Evolutionary conservation across 176 grass and related monocot species (phyloP).

Genomic region (Areca catechu): DNA sequence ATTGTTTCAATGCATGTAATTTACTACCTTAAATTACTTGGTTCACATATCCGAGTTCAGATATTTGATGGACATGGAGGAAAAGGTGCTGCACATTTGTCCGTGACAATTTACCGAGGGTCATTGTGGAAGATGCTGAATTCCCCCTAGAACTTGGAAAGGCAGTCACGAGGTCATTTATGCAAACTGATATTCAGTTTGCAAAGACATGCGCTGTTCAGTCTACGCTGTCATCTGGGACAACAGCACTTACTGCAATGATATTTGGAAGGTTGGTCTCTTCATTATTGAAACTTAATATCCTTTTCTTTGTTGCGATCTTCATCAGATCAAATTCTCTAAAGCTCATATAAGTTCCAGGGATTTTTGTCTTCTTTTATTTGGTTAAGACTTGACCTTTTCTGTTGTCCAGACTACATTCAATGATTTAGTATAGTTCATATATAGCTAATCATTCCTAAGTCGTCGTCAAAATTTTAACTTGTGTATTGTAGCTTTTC

Average conservation of each 20-base stretch:
- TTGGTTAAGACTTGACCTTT: too few species aligned
- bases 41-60: constrained; percentile 30
- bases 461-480: too few species aligned
- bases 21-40: too few species aligned
- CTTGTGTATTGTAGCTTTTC: too few species aligned
- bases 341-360: too few species aligned
- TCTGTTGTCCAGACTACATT: too few species aligned
- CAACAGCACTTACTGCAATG: constrained; percentile 82
- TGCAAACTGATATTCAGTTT: constrained; percentile 76
- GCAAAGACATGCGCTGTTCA: constrained; percentile 46
- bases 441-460: too few species aligned
- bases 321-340: background rate
- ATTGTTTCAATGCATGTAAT: background rate
- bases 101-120: constrained; percentile 81
- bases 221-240: constrained; percentile 55
- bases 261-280: constrained; percentile 70
- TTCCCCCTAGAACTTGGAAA: constrained; percentile 91
- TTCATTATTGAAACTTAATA: background rate
- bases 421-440: too few species aligned
- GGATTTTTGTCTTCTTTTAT: too few species aligned
- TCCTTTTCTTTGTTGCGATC: background rate
- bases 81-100: constrained; percentile 86
- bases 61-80: constrained; percentile 95
- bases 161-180: constrained; percentile 60
- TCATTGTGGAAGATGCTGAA: constrained; percentile 79